phyloP scores from a whole-genome alignment of 2,329 filamentous ascomycete genomes.

The Diaporthe eres region DNA sequence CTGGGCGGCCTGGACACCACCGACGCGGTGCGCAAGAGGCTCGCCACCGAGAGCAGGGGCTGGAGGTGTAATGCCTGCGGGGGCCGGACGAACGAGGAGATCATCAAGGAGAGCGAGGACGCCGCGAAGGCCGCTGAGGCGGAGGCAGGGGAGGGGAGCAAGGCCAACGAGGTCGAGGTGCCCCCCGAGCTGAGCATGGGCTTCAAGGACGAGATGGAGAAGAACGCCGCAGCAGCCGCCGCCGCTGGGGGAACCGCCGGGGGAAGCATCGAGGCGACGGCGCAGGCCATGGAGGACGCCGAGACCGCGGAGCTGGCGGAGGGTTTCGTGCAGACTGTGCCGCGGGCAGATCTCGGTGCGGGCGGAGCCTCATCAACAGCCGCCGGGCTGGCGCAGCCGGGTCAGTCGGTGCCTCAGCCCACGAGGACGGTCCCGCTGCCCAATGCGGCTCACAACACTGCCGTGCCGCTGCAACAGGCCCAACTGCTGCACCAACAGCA shows the following conservation, averaged over 20 bases:
- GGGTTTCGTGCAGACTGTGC: constrained; percentile 69
- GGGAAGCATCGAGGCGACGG: constrained; percentile 38
- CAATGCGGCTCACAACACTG: constrained; percentile 35
- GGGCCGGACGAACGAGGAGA: constrained; percentile 78
- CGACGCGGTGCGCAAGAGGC: constrained; percentile 74
- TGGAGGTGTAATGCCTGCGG: constrained; percentile 83
- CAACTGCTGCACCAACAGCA: constrained; percentile 40
- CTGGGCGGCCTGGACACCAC: constrained; percentile 88
- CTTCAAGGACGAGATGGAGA: constrained; percentile 79
- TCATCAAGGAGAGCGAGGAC: constrained; percentile 79
- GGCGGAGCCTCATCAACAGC: constrained; percentile 36
- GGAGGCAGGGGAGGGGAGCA: constrained; percentile 45
- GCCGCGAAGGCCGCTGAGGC: constrained; percentile 57
- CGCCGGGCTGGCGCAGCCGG: constrained; percentile 42
- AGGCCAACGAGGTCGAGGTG: constrained; percentile 59
- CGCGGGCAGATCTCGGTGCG: constrained; percentile 44
- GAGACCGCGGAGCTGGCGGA: constrained; percentile 68
- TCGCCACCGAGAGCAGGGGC: constrained; percentile 75
- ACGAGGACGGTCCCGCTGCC: constrained; percentile 53
- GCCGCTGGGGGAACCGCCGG: constrained; percentile 22
- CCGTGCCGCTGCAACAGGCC: constrained; percentile 33
- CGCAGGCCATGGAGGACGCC: constrained; percentile 50
- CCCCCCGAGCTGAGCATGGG: constrained; percentile 74
- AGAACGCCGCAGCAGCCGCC: constrained; percentile 47
- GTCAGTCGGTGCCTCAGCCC: constrained; percentile 52